Evolutionary conservation across 1,284 basidiomycete genomes (phyloP).

Genomic region (Cystobasidium pallidum): DNA sequence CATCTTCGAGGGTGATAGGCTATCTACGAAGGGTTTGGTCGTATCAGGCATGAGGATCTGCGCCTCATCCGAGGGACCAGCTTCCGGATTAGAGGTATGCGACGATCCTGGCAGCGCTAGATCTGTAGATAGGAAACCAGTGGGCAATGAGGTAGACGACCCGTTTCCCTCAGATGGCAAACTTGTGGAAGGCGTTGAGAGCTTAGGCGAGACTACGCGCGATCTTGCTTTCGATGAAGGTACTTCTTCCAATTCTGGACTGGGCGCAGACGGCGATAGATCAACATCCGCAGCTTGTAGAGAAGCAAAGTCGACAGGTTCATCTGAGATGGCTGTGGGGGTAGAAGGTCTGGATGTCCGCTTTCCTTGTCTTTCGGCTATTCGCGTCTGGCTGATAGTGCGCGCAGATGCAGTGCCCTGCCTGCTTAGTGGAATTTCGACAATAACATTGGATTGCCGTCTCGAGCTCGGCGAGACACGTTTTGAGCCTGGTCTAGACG

Average conservation of each 20-base stretch:
- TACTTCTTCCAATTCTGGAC: slow-evolving; percentile 23
- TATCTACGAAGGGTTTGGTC: background rate
- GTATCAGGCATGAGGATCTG: background rate
- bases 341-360: background rate
- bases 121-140: background rate
- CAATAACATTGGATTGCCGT: background rate
- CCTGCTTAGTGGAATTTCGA: slow-evolving; percentile 11
- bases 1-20: background rate
- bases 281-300: background rate
- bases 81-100: background rate
- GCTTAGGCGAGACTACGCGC: background rate
- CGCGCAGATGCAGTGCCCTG: background rate
- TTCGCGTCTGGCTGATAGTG: background rate
- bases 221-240: slow-evolving; percentile 1
- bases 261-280: background rate
- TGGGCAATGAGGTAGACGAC: background rate
- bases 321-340: background rate
- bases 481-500: slow-evolving; percentile 6
- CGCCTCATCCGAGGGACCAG: background rate
- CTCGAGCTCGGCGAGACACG: background rate
- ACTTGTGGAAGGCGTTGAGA: background rate
- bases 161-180: background rate
- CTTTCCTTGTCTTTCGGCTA: background rate
- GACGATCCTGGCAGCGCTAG: background rate
- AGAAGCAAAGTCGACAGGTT: background rate